Evolutionary conservation across 2,329 filamentous ascomycete species (phyloP), one percentile per base, ranked within the genome.

Genomic region (Balansia obtecta): DNA sequence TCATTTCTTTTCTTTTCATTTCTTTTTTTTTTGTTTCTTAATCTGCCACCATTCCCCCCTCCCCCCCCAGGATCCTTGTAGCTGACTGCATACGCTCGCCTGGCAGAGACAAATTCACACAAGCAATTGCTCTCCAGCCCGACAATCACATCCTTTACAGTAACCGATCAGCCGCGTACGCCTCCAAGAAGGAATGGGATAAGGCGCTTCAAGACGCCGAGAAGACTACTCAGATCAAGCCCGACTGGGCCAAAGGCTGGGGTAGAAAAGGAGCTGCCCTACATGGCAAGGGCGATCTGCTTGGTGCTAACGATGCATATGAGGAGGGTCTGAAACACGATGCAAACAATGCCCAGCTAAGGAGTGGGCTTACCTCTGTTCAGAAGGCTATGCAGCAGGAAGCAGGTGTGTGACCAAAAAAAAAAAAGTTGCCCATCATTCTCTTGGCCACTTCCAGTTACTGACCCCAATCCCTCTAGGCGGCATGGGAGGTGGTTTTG

Each of bases 171-270:
- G 93, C 81, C 51, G 82, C 81, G 44, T 80, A 95, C 64, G 88
- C 91, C 43, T 96, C 93, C 49, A 86, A 95, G 69, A 88, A 83
- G 68, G 82, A 97, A 52, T 98, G 86, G 76, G 74, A 86, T 56
- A 79, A 85, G 58, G 93, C 93, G 18, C 73, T 97, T 27, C 77
- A 85, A 55, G 93, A 98, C 75, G 93, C 93, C 52, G 84, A 84
- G 64, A 96, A 96, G 77, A 93, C 88, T 3, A 94, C 86, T 50
- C 81, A 95, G 70, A 75, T 98, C 67, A 97, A 98, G 76, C 86
- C 91, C 12, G 93, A 97, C 74, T 98, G 93, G 93, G 83, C 88
- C 53, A 97, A 97, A 72, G 93, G 93, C 57, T 96, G 88, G 85
- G 85, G 86, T 52, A 83, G 93, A 54, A 96, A 96, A 68, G 93